A percentile compares a stretch with the other conserved stretches of the same genome.
phyloP scores from a whole-genome alignment of 2,329 filamentous ascomycete species.

The Ophiostoma himal-ulmi region DNA sequence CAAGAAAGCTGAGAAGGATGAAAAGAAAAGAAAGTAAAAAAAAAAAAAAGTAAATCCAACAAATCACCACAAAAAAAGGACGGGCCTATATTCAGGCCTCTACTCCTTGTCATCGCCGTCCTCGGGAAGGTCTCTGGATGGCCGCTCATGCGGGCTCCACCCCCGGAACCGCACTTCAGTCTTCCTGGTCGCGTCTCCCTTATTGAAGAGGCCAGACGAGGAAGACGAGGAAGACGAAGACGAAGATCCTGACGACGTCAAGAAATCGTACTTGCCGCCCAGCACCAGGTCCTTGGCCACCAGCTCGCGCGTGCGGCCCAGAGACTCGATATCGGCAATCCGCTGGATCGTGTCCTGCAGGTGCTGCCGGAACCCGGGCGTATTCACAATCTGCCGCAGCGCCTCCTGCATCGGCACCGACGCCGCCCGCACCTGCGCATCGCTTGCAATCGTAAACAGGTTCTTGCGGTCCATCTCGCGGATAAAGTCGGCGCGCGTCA shows the following conservation, averaged over 20 bases:
- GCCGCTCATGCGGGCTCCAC: conserved; percentile 27
- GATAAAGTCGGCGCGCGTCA: conserved; percentile 95
- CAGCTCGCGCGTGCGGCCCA: conserved; percentile 88
- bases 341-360: conserved; percentile 76
- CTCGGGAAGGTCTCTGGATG: conserved; percentile 20
- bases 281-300: conserved; percentile 92
- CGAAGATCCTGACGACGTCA: background rate
- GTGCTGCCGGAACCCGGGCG: conserved; percentile 73
- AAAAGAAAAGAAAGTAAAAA: background rate
- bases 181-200: conserved; percentile 10
- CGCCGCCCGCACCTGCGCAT: conserved; percentile 81
- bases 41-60: background rate
- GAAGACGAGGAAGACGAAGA: background rate
- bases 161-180: conserved; percentile 24
- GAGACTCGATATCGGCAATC: conserved; percentile 86
- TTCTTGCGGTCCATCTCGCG: conserved; percentile 88
- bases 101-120: conserved; percentile 1
- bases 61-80: background rate
- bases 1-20: background rate
- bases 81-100: background rate
- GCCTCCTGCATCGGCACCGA: conserved; percentile 95
- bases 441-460: conserved; percentile 87
- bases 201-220: background rate
- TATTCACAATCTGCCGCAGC: conserved; percentile 73
- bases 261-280: conserved; percentile 70